These are phyloP conservation scores for Avena eriantha DNA, from an alignment of 176 grass and related monocot genomes.

Conservation along the genomic window DNA sequence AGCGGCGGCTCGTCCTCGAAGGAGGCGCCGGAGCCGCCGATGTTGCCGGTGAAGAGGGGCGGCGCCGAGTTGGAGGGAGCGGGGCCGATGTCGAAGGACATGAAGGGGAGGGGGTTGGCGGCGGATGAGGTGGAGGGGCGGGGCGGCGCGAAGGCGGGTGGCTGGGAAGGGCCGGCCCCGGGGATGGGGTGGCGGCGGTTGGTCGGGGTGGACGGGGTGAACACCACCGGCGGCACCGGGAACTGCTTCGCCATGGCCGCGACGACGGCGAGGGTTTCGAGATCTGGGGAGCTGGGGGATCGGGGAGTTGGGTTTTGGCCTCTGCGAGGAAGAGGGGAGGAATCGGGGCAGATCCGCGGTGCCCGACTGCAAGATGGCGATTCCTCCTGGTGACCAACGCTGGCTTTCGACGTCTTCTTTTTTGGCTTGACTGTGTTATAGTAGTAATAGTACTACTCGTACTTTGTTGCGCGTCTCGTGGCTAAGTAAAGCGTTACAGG, in stretches of 20 bases:
- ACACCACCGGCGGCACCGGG: slow-evolving; percentile 79
- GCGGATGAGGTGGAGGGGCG: slow-evolving; percentile 60
- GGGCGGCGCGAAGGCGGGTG: slow-evolving; percentile 69
- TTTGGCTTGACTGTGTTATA: background rate
- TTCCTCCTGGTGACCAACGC: background rate
- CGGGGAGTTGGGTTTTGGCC: slow-evolving; percentile 52
- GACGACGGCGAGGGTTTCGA: slow-evolving; percentile 39
- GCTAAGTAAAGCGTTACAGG: background rate
- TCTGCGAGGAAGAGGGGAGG: slow-evolving; percentile 11
- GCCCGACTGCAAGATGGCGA: slow-evolving; percentile 27
- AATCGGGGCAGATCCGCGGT: slow-evolving; percentile 3
- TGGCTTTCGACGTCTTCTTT: slow-evolving; percentile 8
- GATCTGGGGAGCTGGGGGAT: slow-evolving; percentile 52
- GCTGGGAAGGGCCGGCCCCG: slow-evolving; percentile 34
- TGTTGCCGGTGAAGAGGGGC: slow-evolving; percentile 65
- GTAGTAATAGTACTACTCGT: no score
- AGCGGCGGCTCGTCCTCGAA: slow-evolving; percentile 95
- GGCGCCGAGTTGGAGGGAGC: slow-evolving; percentile 61
- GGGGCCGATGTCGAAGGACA: slow-evolving; percentile 82
- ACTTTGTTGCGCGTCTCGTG: slow-evolving; percentile 8
- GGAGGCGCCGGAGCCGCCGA: slow-evolving; percentile 51
- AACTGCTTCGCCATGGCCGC: slow-evolving; percentile 90
- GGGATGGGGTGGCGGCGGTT: slow-evolving; percentile 51
- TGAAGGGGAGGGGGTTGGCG: slow-evolving; percentile 82
- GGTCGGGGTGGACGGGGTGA: slow-evolving; percentile 57